These are phyloP conservation scores for Heracleum sosnowskyi DNA, from an alignment of 129 eudicot species.

Conservation along the genomic window DNA sequence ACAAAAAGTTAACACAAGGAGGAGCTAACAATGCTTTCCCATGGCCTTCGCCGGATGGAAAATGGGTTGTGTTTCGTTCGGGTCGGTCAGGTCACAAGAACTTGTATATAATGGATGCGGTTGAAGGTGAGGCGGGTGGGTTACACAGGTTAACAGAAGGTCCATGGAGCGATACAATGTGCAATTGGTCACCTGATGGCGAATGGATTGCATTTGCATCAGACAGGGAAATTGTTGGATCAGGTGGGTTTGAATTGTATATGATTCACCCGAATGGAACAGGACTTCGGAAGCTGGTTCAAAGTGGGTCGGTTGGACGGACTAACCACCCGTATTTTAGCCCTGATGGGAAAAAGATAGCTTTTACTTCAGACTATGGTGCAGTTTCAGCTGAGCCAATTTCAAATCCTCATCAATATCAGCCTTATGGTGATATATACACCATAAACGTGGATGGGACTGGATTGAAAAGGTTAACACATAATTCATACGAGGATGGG, in stretches of 20 bases:
- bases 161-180: slow-evolving; percentile 86
- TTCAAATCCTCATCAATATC: slow-evolving; percentile 72
- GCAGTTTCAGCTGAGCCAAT: slow-evolving; percentile 93
- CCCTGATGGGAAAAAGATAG: slow-evolving; percentile 60
- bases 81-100: slow-evolving; percentile 83
- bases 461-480: slow-evolving; percentile 58
- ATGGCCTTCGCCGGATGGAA: slow-evolving; percentile 85
- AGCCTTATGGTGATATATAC: slow-evolving; percentile 82
- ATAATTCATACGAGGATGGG: slow-evolving; percentile 81
- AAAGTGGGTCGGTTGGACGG: slow-evolving; percentile 68
- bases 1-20: slow-evolving; percentile 46
- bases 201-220: slow-evolving; percentile 85
- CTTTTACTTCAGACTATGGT: slow-evolving; percentile 75
- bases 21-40: slow-evolving; percentile 89
- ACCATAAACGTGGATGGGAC: slow-evolving; percentile 59
- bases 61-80: slow-evolving; percentile 69
- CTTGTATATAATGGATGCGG: slow-evolving; percentile 76
- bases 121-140: slow-evolving; percentile 53
- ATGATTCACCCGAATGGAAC: slow-evolving; percentile 85
- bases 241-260: slow-evolving; percentile 67
- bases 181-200: slow-evolving; percentile 88
- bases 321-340: slow-evolving; percentile 86
- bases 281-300: slow-evolving; percentile 58
- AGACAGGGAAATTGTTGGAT: slow-evolving; percentile 67
- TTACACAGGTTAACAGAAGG: slow-evolving; percentile 43